Evolutionary conservation across 306 rosid species (phyloP).

Genomic region (Abrus precatorius): DNA sequence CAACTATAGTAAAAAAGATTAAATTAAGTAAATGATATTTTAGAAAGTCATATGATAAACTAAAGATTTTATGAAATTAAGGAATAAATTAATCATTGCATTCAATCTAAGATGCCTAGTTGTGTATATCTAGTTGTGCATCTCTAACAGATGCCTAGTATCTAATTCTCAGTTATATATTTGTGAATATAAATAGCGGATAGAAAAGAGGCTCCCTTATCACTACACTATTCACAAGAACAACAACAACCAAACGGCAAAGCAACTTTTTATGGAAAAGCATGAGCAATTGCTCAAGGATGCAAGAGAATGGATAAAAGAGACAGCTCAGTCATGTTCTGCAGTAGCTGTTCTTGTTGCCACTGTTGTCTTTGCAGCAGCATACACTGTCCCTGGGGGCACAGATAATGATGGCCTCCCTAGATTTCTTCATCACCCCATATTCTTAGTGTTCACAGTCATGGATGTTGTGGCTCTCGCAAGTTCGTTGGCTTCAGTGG

Average conservation of each 20-base stretch:
- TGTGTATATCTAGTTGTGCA: background rate
- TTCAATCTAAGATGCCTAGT: background rate
- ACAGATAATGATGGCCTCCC: conserved; percentile 42
- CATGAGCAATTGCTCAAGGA: conserved; percentile 35
- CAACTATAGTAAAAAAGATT: background rate
- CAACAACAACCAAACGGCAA: conserved; percentile 37
- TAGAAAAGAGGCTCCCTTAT: conserved; percentile 47
- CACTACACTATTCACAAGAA: conserved; percentile 49
- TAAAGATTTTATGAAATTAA: background rate
- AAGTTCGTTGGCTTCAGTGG: conserved; percentile 52
- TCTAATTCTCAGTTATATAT: background rate
- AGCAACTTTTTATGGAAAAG: conserved; percentile 44
- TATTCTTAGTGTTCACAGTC: conserved; percentile 47
- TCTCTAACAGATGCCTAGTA: background rate
- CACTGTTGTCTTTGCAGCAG: conserved; percentile 54
- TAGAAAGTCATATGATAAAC: background rate
- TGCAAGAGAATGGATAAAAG: conserved; percentile 54
- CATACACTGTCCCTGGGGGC: conserved; percentile 58
- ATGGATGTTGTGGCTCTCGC: conserved; percentile 53
- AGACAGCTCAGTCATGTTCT: conserved; percentile 59
- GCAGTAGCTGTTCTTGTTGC: conserved; percentile 56
- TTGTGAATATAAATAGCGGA: conserved; percentile 41
- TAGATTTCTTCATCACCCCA: conserved; percentile 46
- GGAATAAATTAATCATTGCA: background rate
- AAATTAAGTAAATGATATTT: background rate